These are phyloP conservation scores for Euphrasia confusa DNA, from an alignment of 257 asterid genomes.

Conservation along the genomic window DNA sequence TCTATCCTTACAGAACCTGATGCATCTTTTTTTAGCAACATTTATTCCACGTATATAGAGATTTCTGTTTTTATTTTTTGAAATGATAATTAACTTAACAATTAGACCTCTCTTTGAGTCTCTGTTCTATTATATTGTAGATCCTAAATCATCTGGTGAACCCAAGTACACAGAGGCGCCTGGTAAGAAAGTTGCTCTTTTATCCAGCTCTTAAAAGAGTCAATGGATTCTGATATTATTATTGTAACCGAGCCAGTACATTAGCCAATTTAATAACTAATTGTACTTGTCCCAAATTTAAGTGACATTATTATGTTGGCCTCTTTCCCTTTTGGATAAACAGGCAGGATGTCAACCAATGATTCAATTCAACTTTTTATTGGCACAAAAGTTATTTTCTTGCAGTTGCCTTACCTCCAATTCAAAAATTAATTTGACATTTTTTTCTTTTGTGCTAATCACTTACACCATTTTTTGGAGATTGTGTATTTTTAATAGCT, in stretches of 20 bases:
- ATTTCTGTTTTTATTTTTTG: background rate
- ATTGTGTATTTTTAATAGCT: constrained; percentile 10
- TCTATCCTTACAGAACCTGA: background rate
- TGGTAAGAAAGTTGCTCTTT: constrained; percentile 52
- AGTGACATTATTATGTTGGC: background rate
- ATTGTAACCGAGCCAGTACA: background rate
- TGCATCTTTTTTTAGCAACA: constrained; percentile 11
- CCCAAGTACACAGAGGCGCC: constrained; percentile 69
- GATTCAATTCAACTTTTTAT: constrained; percentile 14
- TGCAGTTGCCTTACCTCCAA: constrained; percentile 13
- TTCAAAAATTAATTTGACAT: constrained; percentile 17
- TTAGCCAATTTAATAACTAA: constrained; percentile 8
- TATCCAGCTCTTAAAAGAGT: constrained; percentile 12
- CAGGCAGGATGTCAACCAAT: constrained; percentile 16
- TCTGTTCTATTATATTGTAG: constrained; percentile 44
- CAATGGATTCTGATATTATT: constrained; percentile 14
- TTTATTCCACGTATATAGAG: constrained; percentile 5
- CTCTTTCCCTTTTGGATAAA: background rate
- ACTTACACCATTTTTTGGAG: constrained; percentile 11
- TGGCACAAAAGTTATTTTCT: constrained; percentile 11
- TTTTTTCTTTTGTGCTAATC: background rate
- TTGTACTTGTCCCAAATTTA: constrained; percentile 3
- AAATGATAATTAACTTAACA: constrained; percentile 17
- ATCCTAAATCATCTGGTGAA: constrained; percentile 71
- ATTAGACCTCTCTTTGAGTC: constrained; percentile 14